A percentile compares a stretch with the other conserved stretches of the same genome.
These are phyloP conservation scores for Arachnopeziza araneosa DNA, from an alignment of 2,329 filamentous ascomycete species.

Conservation along the genomic window DNA sequence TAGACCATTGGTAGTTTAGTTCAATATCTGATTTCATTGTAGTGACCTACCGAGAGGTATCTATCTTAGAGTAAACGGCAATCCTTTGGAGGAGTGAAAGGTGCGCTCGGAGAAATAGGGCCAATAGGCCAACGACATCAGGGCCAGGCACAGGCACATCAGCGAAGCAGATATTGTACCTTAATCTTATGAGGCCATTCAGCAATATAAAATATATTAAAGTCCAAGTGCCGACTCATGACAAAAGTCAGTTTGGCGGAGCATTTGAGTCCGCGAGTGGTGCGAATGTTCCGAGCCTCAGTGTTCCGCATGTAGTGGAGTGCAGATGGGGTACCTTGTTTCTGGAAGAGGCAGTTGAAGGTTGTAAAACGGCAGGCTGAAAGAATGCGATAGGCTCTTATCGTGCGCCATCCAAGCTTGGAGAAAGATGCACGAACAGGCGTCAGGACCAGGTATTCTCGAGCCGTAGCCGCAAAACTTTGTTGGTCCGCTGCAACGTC, in stretches of 20 bases:
- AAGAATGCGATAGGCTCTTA: background rate
- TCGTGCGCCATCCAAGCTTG: background rate
- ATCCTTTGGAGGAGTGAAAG: background rate
- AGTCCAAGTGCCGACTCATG: constrained; percentile 11
- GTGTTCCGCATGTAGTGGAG: background rate
- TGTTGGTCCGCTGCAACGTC: constrained; percentile 9
- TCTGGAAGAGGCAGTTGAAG: background rate
- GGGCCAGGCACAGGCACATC: background rate
- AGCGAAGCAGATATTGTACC: constrained; percentile 4
- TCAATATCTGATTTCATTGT: background rate
- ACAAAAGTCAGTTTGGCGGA: background rate
- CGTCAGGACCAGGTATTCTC: background rate
- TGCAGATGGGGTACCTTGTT: background rate
- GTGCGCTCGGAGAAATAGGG: background rate
- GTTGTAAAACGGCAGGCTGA: background rate
- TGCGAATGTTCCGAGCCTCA: background rate
- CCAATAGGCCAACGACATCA: background rate
- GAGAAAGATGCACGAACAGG: background rate
- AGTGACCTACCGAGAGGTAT: background rate
- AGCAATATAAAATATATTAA: constrained; percentile 15
- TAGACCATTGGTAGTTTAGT: background rate
- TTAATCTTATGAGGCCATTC: constrained; percentile 14
- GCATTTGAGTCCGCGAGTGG: background rate
- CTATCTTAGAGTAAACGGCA: background rate
- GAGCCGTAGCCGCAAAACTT: background rate